Base-by-base conservation (phyloP, 1,284 basidiomycete species). In the Ceratobasidium sp. region DNA sequence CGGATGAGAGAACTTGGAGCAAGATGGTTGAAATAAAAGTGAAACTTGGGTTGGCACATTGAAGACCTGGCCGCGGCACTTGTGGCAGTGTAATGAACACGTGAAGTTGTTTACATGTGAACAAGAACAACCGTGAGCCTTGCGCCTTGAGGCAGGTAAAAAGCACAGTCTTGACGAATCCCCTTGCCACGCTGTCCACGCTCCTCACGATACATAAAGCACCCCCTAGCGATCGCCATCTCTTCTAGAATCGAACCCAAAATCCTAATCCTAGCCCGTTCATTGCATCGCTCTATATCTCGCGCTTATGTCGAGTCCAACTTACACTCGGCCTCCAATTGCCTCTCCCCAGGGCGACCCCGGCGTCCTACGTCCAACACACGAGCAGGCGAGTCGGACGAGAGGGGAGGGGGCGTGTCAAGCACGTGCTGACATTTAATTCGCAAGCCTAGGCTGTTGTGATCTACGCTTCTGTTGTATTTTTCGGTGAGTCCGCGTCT, bases 391-490 rank as follows among this genome's bases (percentile, higher is more conserved):
- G 47, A 55, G 64, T 62, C 6, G 38, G 23, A 38, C 26, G 6
- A 28, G 41, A 28, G 47, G 18, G n/a, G 44, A n/a, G 7, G 49
- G 44, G 47, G 70, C 70, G 26, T 72, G 73, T 58, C 1, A 6
- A 61, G 47, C 67, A 70, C 64, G 73, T 73, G 64, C 63, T 70
- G 26, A 70, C 54, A 41, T 9, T 30, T 72, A 43, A 38, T 44
- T 70, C 38, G 55, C 38, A 38, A 28, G 66, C 26, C 66, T 58
- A 70, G 66, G 66, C 66, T 38, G 41, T 55, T 58, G 54, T 74
- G 30, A 62, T 74, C 30, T 74, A 74, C 41, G 59, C 61, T 70
- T 74, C 73, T 66, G 87, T 91, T 55, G 90, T 92, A 61, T 92
- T 90, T 83, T 85, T 89, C 63, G 66, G 58, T 71, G 66, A 70